These are phyloP conservation scores for Mycocentrospora acerina DNA, from an alignment of 2,329 filamentous ascomycete genomes.

Conservation along the genomic window DNA sequence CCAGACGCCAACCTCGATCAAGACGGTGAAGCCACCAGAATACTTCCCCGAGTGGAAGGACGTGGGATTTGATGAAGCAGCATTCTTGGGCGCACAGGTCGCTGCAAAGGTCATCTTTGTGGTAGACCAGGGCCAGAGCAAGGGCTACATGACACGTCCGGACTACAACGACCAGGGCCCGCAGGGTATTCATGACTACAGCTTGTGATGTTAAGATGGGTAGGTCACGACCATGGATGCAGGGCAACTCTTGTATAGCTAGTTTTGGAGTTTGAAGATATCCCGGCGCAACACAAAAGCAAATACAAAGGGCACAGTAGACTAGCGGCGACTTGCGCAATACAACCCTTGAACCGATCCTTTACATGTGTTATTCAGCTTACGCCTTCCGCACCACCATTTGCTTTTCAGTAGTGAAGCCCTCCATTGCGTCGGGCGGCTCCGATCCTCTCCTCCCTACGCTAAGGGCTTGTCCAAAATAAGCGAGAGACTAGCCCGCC, in stretches of 20 bases:
- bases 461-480: constrained; percentile 7
- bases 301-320: constrained; percentile 3
- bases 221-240: too few species aligned
- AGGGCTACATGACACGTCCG: constrained; percentile 68
- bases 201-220: constrained; percentile 19
- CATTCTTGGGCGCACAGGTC: constrained; percentile 85
- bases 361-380: background rate
- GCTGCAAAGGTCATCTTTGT: constrained; percentile 76
- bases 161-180: constrained; percentile 70
- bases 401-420: constrained; percentile 9
- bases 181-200: constrained; percentile 61
- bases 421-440: constrained; percentile 12
- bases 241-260: constrained; percentile 14
- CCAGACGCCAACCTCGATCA: constrained; percentile 82
- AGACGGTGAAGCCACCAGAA: constrained; percentile 72
- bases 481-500: constrained; percentile 20
- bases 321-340: constrained; percentile 13
- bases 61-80: constrained; percentile 72
- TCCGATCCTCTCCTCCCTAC: constrained; percentile 21
- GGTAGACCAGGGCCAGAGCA: constrained; percentile 64
- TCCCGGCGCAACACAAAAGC: constrained; percentile 17
- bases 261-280: constrained; percentile 21
- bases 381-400: background rate
- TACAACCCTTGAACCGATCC: too few species aligned
- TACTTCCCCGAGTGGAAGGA: constrained; percentile 92